These are phyloP conservation scores for Sporothrix phasma DNA, from an alignment of 2,329 filamentous ascomycete genomes.

Conservation along the genomic window DNA sequence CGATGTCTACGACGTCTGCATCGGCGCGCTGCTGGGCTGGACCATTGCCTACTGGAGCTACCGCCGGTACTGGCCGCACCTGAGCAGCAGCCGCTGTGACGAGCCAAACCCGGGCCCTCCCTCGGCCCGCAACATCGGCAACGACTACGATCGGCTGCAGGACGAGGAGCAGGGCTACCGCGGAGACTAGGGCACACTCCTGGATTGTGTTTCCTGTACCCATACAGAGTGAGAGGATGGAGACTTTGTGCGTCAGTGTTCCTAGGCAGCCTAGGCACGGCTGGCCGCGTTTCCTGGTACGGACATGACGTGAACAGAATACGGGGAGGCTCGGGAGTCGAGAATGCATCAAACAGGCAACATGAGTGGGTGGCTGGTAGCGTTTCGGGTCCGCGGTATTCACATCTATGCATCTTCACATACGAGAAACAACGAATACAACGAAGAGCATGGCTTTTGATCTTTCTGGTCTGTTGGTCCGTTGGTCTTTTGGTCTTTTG, in stretches of 20 bases:
- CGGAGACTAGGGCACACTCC: slow-evolving; percentile 25
- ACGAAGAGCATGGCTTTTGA: too few species aligned
- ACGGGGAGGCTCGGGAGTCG: not conserved
- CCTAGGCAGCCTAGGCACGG: not conserved
- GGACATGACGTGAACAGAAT: not conserved
- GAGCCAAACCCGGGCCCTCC: slow-evolving; percentile 45
- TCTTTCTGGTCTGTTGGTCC: too few species aligned
- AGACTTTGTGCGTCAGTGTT: not conserved
- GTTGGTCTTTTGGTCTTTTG: not conserved
- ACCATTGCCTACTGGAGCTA: slow-evolving; percentile 56
- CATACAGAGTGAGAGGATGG: too few species aligned
- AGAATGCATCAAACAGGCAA: not conserved
- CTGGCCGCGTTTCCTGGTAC: not conserved
- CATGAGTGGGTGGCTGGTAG: not conserved
- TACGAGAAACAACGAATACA: too few species aligned
- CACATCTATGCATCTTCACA: not conserved
- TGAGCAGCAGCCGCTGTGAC: slow-evolving; percentile 43
- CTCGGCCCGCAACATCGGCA: slow-evolving; percentile 18
- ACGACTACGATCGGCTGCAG: slow-evolving; percentile 33
- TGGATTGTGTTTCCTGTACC: not conserved
- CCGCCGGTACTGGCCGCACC: slow-evolving; percentile 50
- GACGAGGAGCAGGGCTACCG: slow-evolving; percentile 43
- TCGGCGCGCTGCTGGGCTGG: slow-evolving; percentile 51
- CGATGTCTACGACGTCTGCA: slow-evolving; percentile 59
- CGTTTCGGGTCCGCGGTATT: not conserved